phyloP scores from a whole-genome alignment of 352 stramenopile species.

The Pythium brassicae region DNA sequence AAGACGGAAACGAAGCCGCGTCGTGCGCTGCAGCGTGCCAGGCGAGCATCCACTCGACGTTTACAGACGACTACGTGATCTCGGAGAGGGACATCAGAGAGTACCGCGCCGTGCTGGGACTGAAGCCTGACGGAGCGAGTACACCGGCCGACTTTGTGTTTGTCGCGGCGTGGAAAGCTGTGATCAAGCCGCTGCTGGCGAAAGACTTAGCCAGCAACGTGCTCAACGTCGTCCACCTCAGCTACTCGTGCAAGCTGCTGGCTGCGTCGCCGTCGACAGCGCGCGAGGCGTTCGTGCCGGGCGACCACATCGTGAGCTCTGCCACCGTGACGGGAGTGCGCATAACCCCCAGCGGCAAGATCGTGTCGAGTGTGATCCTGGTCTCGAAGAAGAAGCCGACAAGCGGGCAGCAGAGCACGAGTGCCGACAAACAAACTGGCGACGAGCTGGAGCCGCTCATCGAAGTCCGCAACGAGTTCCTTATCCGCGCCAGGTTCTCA shows the following conservation, averaged over 20 bases:
- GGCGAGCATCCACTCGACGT: conserved; percentile 55
- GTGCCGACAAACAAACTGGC: conserved; percentile 25
- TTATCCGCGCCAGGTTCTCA: conserved; percentile 75
- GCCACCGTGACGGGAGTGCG: conserved; percentile 65
- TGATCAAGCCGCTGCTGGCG: conserved; percentile 84
- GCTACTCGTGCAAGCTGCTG: conserved; percentile 81
- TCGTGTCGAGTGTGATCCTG: conserved; percentile 62
- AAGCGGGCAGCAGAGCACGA: not conserved
- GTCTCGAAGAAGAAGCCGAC: conserved; percentile 47
- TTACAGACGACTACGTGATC: conserved; percentile 61
- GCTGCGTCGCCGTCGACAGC: conserved; percentile 12
- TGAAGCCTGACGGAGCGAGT: conserved; percentile 22
- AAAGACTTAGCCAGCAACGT: conserved; percentile 80
- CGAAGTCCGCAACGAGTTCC: conserved; percentile 77
- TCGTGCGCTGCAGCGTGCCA: conserved; percentile 54
- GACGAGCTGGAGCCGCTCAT: conserved; percentile 63
- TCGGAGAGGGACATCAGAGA: conserved; percentile 44
- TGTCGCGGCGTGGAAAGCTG: conserved; percentile 71
- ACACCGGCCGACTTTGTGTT: conserved; percentile 74
- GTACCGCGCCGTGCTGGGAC: conserved; percentile 56
- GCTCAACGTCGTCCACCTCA: conserved; percentile 79
- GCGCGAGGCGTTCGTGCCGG: conserved; percentile 40
- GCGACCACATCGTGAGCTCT: conserved; percentile 70
- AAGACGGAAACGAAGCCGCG: conserved; percentile 48
- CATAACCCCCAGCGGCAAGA: conserved; percentile 79